phyloP scores from a whole-genome alignment of 148 eudicot genomes.

The Rhododendron kiyosumense region DNA sequence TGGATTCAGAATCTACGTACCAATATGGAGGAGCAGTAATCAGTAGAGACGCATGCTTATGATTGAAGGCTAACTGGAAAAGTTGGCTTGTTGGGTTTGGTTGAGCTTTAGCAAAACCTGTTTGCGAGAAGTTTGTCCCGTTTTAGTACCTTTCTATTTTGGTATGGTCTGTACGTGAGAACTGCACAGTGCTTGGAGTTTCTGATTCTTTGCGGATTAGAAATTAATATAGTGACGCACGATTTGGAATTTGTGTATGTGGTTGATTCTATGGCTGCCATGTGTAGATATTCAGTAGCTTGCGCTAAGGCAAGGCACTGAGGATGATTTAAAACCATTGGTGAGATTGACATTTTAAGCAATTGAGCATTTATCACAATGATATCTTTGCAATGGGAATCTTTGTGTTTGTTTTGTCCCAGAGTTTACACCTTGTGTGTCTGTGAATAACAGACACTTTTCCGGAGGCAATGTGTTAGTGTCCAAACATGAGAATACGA shows the following conservation, averaged over 20 bases:
- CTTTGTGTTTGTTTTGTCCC: background rate
- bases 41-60: background rate
- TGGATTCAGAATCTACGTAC: background rate
- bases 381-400: too few species aligned
- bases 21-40: background rate
- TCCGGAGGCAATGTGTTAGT: background rate
- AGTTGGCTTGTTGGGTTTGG: background rate
- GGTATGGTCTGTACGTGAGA: background rate
- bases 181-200: too few species aligned
- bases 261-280: background rate
- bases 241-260: too few species aligned
- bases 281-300: background rate
- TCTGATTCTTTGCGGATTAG: background rate
- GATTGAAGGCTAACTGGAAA: background rate
- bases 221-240: too few species aligned
- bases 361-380: background rate
- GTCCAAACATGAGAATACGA: background rate
- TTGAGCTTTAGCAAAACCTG: background rate
- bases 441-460: background rate
- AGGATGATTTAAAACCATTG: background rate
- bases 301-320: background rate
- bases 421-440: background rate
- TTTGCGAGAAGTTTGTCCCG: background rate
- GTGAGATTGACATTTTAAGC: background rate
- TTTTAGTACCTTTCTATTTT: background rate